Evolutionary conservation across 2,329 filamentous ascomycete genomes (phyloP).

Genomic region (Fusarium ramigenum): DNA sequence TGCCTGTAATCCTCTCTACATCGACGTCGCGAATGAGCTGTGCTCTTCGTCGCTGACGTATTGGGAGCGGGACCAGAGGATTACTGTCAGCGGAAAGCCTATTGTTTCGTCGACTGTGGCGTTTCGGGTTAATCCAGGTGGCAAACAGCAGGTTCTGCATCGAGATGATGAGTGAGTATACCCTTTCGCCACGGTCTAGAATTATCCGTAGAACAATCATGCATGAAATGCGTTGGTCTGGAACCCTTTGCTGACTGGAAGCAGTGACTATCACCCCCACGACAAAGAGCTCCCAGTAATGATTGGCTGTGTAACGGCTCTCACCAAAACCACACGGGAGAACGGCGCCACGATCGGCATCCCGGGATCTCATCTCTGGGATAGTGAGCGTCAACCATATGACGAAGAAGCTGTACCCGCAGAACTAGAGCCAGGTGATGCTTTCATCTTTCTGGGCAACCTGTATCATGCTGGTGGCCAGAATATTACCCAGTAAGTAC

Average conservation of each 20-base stretch:
- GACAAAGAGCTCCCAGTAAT: conserved; percentile 15
- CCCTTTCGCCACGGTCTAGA: not conserved
- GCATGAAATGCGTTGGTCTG: not conserved
- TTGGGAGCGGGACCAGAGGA: conserved; percentile 1
- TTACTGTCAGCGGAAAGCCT: conserved; percentile 45
- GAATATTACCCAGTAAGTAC: conserved; percentile 44
- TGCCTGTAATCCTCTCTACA: conserved; percentile 41
- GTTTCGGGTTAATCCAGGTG: conserved; percentile 53
- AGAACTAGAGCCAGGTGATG: conserved; percentile 53
- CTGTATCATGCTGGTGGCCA: conserved; percentile 53
- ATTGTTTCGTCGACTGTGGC: conserved; percentile 50
- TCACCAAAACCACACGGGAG: conserved; percentile 52
- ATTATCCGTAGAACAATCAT: not conserved
- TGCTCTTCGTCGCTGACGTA: conserved; percentile 2
- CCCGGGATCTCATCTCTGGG: conserved; percentile 54
- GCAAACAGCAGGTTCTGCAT: conserved; percentile 51
- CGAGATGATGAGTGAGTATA: conserved; percentile 31
- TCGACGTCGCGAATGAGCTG: conserved; percentile 12
- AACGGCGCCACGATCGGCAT: conserved; percentile 55
- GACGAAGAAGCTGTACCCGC: conserved; percentile 51
- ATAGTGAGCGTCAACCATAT: conserved; percentile 47
- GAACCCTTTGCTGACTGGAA: not conserved
- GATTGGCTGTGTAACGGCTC: conserved; percentile 40
- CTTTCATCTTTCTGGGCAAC: conserved; percentile 52
- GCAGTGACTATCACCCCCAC: conserved; percentile 11